Conservation (phyloP, 2,329 filamentous ascomycete species). For the Penicillium sclerotiorum region DNA sequence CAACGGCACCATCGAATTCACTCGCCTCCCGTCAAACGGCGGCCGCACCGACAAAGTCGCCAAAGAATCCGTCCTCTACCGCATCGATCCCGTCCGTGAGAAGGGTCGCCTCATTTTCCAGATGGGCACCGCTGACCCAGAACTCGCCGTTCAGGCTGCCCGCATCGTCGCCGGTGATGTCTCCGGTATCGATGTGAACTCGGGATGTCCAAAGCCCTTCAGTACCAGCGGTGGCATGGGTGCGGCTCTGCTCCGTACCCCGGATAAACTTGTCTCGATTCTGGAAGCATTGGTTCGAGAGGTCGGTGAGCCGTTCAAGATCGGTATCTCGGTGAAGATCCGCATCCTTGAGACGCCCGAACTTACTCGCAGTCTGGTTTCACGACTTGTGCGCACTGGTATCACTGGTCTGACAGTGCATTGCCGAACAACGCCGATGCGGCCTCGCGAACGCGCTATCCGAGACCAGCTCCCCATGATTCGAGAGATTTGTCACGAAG, state of each 20-base stretch:
- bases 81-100: slow-evolving; percentile 78
- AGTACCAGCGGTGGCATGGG: slow-evolving; percentile 95
- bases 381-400: slow-evolving; percentile 77
- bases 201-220: slow-evolving; percentile 97
- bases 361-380: slow-evolving; percentile 75
- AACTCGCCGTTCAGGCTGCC: slow-evolving; percentile 80
- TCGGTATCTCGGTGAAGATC: slow-evolving; percentile 97
- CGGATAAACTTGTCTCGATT: slow-evolving; percentile 81
- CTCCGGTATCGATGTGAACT: slow-evolving; percentile 93
- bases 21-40: slow-evolving; percentile 72
- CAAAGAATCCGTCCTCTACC: slow-evolving; percentile 75
- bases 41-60: slow-evolving; percentile 38
- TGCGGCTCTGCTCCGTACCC: slow-evolving; percentile 81
- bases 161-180: slow-evolving; percentile 84
- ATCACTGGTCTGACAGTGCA: slow-evolving; percentile 93
- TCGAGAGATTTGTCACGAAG: slow-evolving; percentile 74
- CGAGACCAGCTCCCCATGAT: slow-evolving; percentile 85
- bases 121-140: slow-evolving; percentile 83
- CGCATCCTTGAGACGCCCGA: slow-evolving; percentile 77
- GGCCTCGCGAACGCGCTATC: slow-evolving; percentile 84
- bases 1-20: slow-evolving; percentile 83
- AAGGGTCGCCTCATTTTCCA: slow-evolving; percentile 81
- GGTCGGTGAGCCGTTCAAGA: slow-evolving; percentile 75
- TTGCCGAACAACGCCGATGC: slow-evolving; percentile 95
- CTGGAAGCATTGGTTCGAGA: slow-evolving; percentile 78